phyloP scores from a whole-genome alignment of 257 asterid species.

The Voacanga thouarsii region DNA sequence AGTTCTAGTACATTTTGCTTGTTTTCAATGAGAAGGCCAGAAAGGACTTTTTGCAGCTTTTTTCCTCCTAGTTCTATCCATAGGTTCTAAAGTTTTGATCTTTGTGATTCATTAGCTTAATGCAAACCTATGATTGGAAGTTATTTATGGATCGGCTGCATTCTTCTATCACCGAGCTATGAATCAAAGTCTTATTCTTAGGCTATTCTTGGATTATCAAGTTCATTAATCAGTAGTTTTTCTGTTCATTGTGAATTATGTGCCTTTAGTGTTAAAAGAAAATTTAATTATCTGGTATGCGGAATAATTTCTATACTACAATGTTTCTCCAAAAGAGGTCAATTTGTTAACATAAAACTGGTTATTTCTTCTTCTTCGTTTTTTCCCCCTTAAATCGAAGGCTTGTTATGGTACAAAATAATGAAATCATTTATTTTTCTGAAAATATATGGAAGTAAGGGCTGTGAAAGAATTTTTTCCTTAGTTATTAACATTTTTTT shows the following conservation, averaged over 20 bases:
- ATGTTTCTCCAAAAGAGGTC: background rate
- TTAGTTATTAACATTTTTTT: background rate
- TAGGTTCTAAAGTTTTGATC: slow-evolving; percentile 6
- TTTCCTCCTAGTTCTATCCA: background rate
- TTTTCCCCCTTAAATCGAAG: background rate
- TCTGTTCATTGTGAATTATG: background rate
- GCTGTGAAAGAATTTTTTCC: background rate
- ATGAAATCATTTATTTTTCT: background rate
- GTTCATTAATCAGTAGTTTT: background rate
- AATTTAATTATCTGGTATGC: background rate
- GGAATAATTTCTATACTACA: background rate
- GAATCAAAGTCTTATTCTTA: no score
- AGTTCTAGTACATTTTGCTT: background rate
- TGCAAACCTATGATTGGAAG: background rate
- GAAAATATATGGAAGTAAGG: background rate
- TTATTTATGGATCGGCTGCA: no score
- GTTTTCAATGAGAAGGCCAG: background rate
- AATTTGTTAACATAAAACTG: background rate
- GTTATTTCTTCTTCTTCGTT: background rate
- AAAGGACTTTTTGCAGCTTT: background rate
- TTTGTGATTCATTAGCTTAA: slow-evolving; percentile 2
- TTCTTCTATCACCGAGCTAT: no score
- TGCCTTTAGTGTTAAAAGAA: background rate
- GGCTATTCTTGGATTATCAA: no score
- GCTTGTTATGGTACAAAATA: background rate